phyloP scores from a whole-genome alignment of 805 yeast species.

The Wickerhamomyces subpelliculosus region DNA sequence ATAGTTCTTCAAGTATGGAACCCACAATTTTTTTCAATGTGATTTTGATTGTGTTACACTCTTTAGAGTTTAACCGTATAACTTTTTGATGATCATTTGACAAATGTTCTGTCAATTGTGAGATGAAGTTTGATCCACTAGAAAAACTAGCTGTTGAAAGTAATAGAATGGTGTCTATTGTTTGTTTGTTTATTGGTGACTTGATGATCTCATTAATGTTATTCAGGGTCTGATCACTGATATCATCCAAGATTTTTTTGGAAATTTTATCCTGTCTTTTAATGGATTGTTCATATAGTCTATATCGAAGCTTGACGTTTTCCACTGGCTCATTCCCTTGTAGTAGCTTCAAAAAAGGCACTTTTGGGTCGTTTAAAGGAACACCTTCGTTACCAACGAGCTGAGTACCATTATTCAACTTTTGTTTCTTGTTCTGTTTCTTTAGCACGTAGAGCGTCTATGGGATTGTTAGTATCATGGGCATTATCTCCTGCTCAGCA shows the following conservation, averaged over 20 bases:
- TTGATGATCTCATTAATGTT: no score
- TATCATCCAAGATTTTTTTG: conserved; percentile 10
- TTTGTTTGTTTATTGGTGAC: background rate
- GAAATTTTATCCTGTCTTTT: conserved; percentile 10
- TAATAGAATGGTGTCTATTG: conserved; percentile 6
- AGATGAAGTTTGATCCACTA: conserved; percentile 10
- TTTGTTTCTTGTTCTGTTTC: conserved; percentile 7
- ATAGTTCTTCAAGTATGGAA: conserved; percentile 7
- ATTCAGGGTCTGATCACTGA: conserved; percentile 9
- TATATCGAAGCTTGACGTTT: conserved; percentile 10
- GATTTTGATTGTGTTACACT: conserved; percentile 19
- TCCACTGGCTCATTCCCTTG: conserved; percentile 13
- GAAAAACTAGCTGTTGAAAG: conserved; percentile 17
- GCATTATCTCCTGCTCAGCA: background rate
- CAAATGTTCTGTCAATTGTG: conserved; percentile 8
- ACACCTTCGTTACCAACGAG: conserved; percentile 14
- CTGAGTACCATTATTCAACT: background rate
- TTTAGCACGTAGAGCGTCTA: conserved; percentile 16
- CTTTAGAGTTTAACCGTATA: conserved; percentile 17
- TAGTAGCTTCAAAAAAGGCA: conserved; percentile 13
- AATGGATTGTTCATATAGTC: conserved; percentile 7
- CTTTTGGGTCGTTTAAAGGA: background rate
- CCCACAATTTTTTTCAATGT: conserved; percentile 16
- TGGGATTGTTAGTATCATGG: background rate
- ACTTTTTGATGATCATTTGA: conserved; percentile 6